Conservation (phyloP, 73 alveolate species). For the Paraurostyla sp. region DNA sequence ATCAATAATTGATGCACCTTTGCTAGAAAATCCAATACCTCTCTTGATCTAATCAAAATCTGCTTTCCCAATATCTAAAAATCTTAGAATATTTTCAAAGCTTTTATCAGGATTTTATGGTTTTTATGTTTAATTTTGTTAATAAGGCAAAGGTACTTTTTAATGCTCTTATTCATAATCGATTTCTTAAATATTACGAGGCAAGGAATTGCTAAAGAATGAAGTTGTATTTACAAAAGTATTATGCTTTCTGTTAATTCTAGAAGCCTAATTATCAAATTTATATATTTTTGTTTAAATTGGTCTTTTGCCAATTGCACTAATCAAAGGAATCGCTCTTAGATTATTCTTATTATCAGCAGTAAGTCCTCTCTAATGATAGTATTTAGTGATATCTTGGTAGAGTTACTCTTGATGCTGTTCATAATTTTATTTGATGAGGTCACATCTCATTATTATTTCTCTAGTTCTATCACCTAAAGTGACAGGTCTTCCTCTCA, state of each 20-base stretch:
- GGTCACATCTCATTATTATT: neutral
- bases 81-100: constrained; percentile 20
- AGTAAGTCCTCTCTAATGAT: neutral
- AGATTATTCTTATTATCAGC: neutral
- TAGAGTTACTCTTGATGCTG: neutral
- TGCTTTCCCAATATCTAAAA: constrained; percentile 26
- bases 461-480: constrained; percentile 51
- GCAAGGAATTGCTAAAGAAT: neutral
- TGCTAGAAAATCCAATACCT: neutral
- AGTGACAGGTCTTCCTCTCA: constrained; percentile 55
- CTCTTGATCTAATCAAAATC: neutral
- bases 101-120: neutral
- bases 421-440: constrained; percentile 5
- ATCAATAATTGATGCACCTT: constrained; percentile 16
- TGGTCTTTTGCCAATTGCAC: neutral
- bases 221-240: neutral
- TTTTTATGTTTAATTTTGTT: neutral
- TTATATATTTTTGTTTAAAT: neutral
- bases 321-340: neutral
- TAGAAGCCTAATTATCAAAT: neutral
- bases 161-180: neutral
- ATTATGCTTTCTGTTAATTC: neutral
- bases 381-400: neutral
- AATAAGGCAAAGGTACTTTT: neutral
- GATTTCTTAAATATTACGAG: no score